Evolutionary conservation across 2,329 filamentous ascomycete species (phyloP), one percentile per base, ranked within the genome.

Genomic region (Xylaria multiplex): DNA sequence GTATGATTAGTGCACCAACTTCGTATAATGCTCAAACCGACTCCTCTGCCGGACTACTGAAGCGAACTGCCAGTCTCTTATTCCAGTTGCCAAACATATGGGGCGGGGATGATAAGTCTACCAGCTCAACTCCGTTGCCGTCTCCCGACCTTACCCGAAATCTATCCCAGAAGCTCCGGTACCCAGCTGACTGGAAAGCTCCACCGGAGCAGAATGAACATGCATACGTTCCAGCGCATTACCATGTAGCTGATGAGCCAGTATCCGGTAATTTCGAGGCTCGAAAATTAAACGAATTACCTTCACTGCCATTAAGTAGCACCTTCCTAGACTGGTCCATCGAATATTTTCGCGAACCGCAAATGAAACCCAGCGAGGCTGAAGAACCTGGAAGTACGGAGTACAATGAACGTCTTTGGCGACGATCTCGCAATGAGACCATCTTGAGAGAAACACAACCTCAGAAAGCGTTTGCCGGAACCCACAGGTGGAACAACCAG

Each of bases 361-460:
- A 99, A 79, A 98, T 99, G 96, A 96, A 96, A 76, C 91, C 93
- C 2, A 94, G 92, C 64, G 96, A 99, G 77, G 92, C 94, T 27
- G 96, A 99, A 73, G 96, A 99, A 76, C 96, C 96, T 14, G 96
- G 96, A 40, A 97, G 93, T 75, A 92, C 92, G 16, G 94, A 98
- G 78, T 99, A 98, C 80, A 99, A 99, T 73, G 91, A 96, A 76
- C 89, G 96, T 16, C 83, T 99, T 2, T 99, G 96, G 96, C 87
- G 95, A 69, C 87, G 96, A 68, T 91, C 93, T 62, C 90, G 96
- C 49, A 99, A 99, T 74, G 96, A 99, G 78, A 90, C 86, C 65
- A 97, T 97, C 70, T 90, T 99, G 68, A 86, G 91, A 27, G 93
- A 96, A 72, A 98, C 95, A 1, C 96, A 99, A 76, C 95, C 95